These are phyloP conservation scores for Bassia scoparia DNA, from an alignment of 148 eudicot genomes.

Conservation along the genomic window DNA sequence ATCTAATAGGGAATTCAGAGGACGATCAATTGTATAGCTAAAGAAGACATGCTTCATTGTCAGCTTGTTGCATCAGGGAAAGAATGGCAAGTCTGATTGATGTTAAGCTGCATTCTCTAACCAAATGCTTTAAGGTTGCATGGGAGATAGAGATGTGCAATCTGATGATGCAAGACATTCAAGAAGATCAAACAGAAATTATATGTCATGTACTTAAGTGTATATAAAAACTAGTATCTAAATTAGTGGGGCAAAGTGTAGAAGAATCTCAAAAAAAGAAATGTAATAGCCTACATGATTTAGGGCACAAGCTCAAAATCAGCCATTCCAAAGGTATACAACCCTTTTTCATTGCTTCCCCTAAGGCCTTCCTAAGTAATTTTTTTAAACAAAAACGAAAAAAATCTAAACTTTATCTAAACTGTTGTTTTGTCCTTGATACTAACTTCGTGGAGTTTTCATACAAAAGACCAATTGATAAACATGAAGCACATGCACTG, in stretches of 20 bases:
- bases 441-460: slow-evolving; percentile 19
- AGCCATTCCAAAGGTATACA: slow-evolving; percentile 34
- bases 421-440: slow-evolving; percentile 1
- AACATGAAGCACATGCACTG: slow-evolving; percentile 79
- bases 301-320: slow-evolving; percentile 38
- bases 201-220: background rate
- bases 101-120: too few relatives aligned
- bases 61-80: too few relatives aligned
- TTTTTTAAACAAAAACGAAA: background rate
- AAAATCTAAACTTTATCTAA: slow-evolving; percentile 16
- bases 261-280: slow-evolving; percentile 7
- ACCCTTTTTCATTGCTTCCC: slow-evolving; percentile 35
- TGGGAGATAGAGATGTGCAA: too few relatives aligned
- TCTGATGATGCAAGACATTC: background rate
- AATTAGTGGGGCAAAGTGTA: slow-evolving; percentile 8
- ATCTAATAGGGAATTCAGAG: too few relatives aligned
- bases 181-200: background rate
- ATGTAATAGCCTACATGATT: slow-evolving; percentile 25
- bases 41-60: too few relatives aligned
- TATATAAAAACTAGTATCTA: slow-evolving; percentile 21
- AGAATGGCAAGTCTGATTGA: too few relatives aligned
- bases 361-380: slow-evolving; percentile 15
- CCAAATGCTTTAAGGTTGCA: too few relatives aligned
- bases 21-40: too few relatives aligned
- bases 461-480: slow-evolving; percentile 74